Percentiles rank a stretch among this genome's conserved stretches.
Evolutionary conservation across 768 basidiomycete genomes (phyloP).

Genomic region (Mycena leptocephala): DNA sequence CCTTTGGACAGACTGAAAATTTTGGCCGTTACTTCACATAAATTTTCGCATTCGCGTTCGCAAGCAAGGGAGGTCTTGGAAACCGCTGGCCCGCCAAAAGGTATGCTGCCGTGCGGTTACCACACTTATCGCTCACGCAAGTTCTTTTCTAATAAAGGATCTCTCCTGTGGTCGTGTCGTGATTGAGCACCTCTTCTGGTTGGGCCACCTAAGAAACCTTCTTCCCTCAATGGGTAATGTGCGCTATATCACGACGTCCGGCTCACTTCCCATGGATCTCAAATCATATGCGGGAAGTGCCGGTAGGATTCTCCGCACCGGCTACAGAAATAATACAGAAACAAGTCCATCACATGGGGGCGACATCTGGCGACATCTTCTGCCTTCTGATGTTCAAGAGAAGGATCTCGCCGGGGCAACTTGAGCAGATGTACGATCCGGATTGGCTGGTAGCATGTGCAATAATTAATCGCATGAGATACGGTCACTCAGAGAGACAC

Average conservation of each 20-base stretch:
- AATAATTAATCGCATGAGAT: conserved; percentile 6
- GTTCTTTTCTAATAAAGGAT: too few relatives aligned
- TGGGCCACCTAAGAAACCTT: too few relatives aligned
- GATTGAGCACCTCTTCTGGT: not conserved
- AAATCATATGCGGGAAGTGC: not conserved
- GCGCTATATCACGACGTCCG: not conserved
- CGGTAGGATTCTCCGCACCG: not conserved
- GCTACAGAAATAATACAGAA: not conserved
- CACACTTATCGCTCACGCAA: too few relatives aligned
- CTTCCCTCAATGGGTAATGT: too few relatives aligned
- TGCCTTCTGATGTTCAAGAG: not conserved
- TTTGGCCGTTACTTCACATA: too few relatives aligned
- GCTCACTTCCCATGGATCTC: not conserved
- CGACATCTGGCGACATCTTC: not conserved
- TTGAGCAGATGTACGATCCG: not conserved
- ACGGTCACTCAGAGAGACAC: not conserved
- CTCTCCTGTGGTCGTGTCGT: not conserved
- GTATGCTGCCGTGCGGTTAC: too few relatives aligned
- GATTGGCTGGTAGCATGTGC: not conserved
- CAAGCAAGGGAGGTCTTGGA: too few relatives aligned
- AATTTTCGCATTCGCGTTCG: too few relatives aligned
- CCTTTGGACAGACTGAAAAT: too few relatives aligned
- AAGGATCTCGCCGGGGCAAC: not conserved
- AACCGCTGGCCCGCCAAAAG: too few relatives aligned
- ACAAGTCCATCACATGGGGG: not conserved